Evolutionary conservation across 2,329 filamentous ascomycete genomes (phyloP).

Genomic region (Colletotrichum abscissum): DNA sequence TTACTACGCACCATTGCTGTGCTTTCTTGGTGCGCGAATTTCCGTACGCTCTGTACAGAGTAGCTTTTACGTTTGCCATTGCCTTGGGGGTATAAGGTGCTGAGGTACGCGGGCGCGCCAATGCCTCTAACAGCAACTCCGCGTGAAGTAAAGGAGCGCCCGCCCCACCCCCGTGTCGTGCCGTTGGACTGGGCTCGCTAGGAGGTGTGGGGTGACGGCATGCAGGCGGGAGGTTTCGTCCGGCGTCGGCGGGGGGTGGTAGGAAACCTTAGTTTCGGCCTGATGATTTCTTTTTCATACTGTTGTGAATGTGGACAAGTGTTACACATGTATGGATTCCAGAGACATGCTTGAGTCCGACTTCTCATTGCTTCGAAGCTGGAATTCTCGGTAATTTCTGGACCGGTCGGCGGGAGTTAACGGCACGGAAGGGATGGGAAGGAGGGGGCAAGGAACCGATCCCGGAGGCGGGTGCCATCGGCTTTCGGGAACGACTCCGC

Average conservation of each 20-base stretch:
- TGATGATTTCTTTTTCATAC: no score
- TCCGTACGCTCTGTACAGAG: background rate
- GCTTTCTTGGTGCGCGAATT: background rate
- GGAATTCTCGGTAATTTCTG: no score
- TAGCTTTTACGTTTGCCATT: background rate
- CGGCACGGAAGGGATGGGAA: background rate
- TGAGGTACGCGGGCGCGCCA: background rate
- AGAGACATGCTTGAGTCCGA: no score
- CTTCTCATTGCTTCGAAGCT: no score
- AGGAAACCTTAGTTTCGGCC: background rate
- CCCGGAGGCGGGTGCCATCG: constrained; percentile 32
- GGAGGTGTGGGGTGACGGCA: background rate
- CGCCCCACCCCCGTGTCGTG: background rate
- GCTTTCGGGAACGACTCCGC: constrained; percentile 22
- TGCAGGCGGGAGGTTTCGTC: constrained; percentile 7
- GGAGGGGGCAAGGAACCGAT: background rate
- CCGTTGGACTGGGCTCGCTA: background rate
- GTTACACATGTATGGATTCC: no score
- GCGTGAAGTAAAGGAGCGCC: background rate
- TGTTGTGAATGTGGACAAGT: no score
- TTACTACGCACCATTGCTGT: background rate
- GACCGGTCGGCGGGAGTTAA: no score
- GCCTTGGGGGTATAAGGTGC: background rate
- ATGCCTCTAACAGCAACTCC: constrained; percentile 1
- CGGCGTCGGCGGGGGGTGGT: background rate